Percentiles rank a stretch among this genome's conserved stretches.
phyloP scores from a whole-genome alignment of 2,329 filamentous ascomycete genomes.

The Alternaria arbusti region DNA sequence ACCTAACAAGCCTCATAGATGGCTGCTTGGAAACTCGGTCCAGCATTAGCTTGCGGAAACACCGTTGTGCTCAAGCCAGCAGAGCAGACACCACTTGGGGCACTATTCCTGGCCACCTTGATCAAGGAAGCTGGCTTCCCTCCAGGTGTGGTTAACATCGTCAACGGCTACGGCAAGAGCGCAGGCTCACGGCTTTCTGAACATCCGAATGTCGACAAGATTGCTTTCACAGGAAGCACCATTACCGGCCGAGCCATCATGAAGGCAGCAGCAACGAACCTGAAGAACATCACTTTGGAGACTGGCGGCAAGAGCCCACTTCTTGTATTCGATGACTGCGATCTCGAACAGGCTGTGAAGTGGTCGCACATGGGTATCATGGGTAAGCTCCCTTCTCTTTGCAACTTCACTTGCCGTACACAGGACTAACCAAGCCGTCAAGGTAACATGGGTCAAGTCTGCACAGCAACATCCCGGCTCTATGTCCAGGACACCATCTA shows the following conservation, averaged over 20 bases:
- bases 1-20: not conserved
- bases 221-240: not conserved
- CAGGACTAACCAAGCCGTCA: not conserved
- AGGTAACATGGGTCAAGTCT: not conserved
- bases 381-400: not conserved
- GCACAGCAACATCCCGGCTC: not conserved
- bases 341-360: not conserved
- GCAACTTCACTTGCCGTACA: accelerated
- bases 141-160: not conserved
- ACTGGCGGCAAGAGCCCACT: not conserved
- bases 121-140: not conserved
- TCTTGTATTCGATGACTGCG: not conserved
- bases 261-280: not conserved
- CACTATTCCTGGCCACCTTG: not conserved
- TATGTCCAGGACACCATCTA: not conserved
- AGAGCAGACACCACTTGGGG: not conserved
- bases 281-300: not conserved
- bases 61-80: not conserved
- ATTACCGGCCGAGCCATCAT: not conserved
- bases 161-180: not conserved
- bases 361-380: not conserved
- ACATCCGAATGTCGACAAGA: not conserved
- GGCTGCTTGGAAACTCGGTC: not conserved
- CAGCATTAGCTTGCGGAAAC: not conserved
- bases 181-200: not conserved